These are phyloP conservation scores for Fusarium abutilonis DNA, from an alignment of 2,329 filamentous ascomycete genomes.

Conservation along the genomic window DNA sequence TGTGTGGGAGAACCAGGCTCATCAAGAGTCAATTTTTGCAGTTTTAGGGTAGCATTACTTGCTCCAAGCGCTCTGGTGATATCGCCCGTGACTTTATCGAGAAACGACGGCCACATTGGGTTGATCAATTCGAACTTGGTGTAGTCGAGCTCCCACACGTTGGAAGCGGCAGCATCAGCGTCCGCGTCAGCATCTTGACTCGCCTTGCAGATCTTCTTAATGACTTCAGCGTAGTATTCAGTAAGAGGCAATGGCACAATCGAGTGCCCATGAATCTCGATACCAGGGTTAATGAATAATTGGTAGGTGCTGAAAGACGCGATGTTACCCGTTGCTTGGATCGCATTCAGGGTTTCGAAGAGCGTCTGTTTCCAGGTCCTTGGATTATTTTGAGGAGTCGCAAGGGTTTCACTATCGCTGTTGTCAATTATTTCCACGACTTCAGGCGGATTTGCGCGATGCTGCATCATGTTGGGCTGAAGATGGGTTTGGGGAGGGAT, in stretches of 20 bases:
- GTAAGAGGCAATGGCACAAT: conserved; percentile 25
- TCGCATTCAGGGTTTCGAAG: conserved; percentile 8
- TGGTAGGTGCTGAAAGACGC: conserved; percentile 15
- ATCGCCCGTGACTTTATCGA: conserved; percentile 1
- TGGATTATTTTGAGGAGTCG: neutral
- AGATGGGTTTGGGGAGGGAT: neutral
- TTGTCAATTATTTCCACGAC: conserved; percentile 15
- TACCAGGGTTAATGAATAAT: conserved; percentile 25
- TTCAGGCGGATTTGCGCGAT: neutral
- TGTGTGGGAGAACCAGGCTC: conserved; percentile 5
- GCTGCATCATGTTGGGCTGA: neutral
- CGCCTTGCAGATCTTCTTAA: conserved; percentile 13
- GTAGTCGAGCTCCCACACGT: conserved; percentile 24
- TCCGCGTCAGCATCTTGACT: neutral
- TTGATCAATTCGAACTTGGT: conserved; percentile 26
- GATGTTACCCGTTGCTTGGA: conserved; percentile 11
- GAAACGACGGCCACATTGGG: conserved; percentile 14
- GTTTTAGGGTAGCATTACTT: neutral
- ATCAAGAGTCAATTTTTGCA: conserved; percentile 15
- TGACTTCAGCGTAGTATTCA: conserved; percentile 2
- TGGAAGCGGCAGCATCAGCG: neutral
- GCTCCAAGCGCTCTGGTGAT: neutral
- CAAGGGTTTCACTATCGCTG: neutral
- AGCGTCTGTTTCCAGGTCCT: conserved; percentile 9
- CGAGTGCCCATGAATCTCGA: conserved; percentile 10